Evolutionary conservation across 2,329 filamentous ascomycete genomes (phyloP), one percentile per base, ranked within the genome.

Genomic region (Phymatotrichopsis omnivora): DNA sequence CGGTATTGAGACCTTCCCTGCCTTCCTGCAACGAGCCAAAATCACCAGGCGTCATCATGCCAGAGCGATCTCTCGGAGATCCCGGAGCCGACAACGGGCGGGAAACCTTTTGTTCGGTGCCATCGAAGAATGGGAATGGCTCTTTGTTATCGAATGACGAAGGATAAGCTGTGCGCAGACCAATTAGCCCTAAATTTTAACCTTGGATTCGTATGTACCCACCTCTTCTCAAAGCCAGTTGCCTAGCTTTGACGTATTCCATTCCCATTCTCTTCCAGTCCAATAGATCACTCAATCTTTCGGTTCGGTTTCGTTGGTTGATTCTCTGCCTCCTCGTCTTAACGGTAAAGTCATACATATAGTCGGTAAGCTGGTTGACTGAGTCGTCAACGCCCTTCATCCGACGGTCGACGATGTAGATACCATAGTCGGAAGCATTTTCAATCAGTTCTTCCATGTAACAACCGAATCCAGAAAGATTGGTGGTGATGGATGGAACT

Each of bases 261-360:
- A 96, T 81, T 17, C 91, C 91, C 91, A 98, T 98, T 38, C 91
- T 76, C 74, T 96, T 96, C 91, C 91, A 98, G 67, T 98, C 91
- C 30, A 98, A 73, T 49, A 98, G 71, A 63, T 98, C 91, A 60
- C 86, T 93, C 43, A 98, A 70, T 36, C 91, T 78, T 70, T 98
- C 91, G 0, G 91, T 98, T 43, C 91, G 78, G 67, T 98, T 98
- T 38, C 91, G 78, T 69, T 96, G 91, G 72, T 98, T 98, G 73
- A 98, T 98, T 39, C 91, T 84, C 66, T 98, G 91, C 51, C 91
- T 79, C 47, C 86, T 82, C 65, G 84, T 93, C 77, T 98, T 98
- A 62, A 74, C 75, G 52, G 82, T 82, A 62, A 95, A 98, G 35
- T 96, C 85, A 62, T 80, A 91, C 89, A 98, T 96, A 69, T 76